Conservation (phyloP, 1,284 basidiomycete species). For the Cryptococcus sp. region DNA sequence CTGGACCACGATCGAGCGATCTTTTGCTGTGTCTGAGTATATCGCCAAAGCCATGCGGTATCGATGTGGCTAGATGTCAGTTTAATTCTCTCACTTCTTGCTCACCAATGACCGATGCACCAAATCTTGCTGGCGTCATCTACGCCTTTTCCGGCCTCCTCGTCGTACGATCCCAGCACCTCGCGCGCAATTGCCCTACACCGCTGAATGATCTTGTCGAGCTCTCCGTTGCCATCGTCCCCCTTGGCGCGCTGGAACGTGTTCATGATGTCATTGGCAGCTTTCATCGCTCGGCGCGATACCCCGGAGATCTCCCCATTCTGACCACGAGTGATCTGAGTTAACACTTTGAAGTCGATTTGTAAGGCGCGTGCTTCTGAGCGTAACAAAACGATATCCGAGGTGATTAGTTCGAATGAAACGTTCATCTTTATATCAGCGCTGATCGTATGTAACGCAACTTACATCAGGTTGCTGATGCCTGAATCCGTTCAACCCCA, state of each 20-base stretch:
- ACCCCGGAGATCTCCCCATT: conserved; percentile 54
- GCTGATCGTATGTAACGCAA: background rate
- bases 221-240: conserved; percentile 58
- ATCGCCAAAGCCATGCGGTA: conserved; percentile 86
- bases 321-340: conserved; percentile 65
- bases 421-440: conserved; percentile 57
- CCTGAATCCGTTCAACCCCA: conserved; percentile 12
- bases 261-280: conserved; percentile 87
- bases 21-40: conserved; percentile 90
- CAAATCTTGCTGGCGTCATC: conserved; percentile 52
- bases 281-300: conserved; percentile 75
- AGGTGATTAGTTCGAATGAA: conserved; percentile 63
- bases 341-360: conserved; percentile 77
- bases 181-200: conserved; percentile 70
- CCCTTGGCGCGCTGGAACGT: conserved; percentile 60
- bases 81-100: background rate
- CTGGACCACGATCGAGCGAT: conserved; percentile 88
- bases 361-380: conserved; percentile 75
- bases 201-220: conserved; percentile 46
- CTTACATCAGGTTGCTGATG: conserved; percentile 14
- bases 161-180: conserved; percentile 63
- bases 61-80: conserved; percentile 64
- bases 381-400: conserved; percentile 86
- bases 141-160: background rate
- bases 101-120: conserved; percentile 38